Base-by-base conservation (phyloP, 352 stramenopile species). In the Pythium insidiosum region DNA sequence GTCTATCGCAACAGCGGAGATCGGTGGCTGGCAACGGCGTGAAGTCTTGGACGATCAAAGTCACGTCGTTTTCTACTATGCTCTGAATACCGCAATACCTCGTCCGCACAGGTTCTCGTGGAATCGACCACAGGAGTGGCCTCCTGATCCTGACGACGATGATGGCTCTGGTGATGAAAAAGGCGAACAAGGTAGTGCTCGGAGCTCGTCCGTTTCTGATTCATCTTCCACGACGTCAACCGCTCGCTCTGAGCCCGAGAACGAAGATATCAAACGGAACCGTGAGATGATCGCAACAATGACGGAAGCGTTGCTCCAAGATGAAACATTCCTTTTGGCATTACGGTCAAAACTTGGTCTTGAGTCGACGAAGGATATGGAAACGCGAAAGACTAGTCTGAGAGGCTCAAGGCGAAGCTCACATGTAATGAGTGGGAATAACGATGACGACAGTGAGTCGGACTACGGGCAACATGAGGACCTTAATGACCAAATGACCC, bases 1-100 rank as follows among this genome's bases (percentile, higher is more conserved):
- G 1, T 91, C 75, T 2, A 42, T 60, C 4, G 66, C 84, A 12
- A 29, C 56, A 6, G 56, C 71, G 23, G 73, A 78, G 24, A 66
- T 73, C 19, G 61, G 60, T 9, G 58, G 65, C 22, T 91, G 78
- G 78, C 68, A 88, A 45, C 54, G 53, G 37, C 73, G 75, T 24
- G 66, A 81, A 45, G 61, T 85, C 44, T 68, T 50, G 1, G 47
- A 50, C 6, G 74, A 86, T 24, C 45, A 56, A 18, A 68, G 56
- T 35, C 50, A 58, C 5, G 73, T 88, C 19, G 53, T 78, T 25
- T 91, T 91, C 42, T 91, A 84, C 51, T 61, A 75, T 52, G 66
- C 72, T 5, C 43, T 76, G 7, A 87, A 91, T 52, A 38, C 61
- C 18, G 61, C 53, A 16, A 31, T 86, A 24, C 68, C 66, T 2